Evolutionary conservation across 495 filamentous ascomycete genomes (phyloP).

Genomic region (Chaetomium fimeti): DNA sequence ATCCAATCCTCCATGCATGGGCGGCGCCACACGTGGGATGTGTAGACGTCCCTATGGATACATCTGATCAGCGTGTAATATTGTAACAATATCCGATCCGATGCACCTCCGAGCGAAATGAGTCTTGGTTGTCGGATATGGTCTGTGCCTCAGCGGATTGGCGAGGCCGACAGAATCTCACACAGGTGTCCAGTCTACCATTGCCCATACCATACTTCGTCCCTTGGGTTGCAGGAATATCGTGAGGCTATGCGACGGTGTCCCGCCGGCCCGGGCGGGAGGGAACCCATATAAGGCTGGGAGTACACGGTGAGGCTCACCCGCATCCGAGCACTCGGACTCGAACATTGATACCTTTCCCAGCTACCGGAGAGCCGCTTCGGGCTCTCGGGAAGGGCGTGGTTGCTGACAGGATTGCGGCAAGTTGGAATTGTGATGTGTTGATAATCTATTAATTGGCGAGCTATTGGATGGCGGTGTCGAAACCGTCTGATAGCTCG

Average conservation of each 20-base stretch:
- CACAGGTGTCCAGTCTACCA: neutral
- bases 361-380: neutral
- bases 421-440: neutral
- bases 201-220: neutral
- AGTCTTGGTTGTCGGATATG: conserved; percentile 6
- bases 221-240: neutral
- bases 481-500: neutral
- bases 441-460: neutral
- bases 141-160: neutral
- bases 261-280: neutral
- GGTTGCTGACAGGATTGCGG: neutral
- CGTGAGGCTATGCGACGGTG: conserved; percentile 1
- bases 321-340: neutral
- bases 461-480: conserved; percentile 16
- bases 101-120: neutral
- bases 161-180: neutral
- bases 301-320: neutral
- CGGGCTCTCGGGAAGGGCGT: neutral
- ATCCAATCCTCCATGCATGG: conserved; percentile 4
- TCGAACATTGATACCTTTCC: neutral
- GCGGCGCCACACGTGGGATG: conserved; percentile 3
- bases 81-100: conserved; percentile 24
- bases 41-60: neutral
- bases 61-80: conserved; percentile 26
- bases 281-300: conserved; percentile 5